Evolutionary conservation across 352 stramenopile genomes (phyloP), one percentile per base, ranked within the genome.

Genomic region (Phytophthora europaea): DNA sequence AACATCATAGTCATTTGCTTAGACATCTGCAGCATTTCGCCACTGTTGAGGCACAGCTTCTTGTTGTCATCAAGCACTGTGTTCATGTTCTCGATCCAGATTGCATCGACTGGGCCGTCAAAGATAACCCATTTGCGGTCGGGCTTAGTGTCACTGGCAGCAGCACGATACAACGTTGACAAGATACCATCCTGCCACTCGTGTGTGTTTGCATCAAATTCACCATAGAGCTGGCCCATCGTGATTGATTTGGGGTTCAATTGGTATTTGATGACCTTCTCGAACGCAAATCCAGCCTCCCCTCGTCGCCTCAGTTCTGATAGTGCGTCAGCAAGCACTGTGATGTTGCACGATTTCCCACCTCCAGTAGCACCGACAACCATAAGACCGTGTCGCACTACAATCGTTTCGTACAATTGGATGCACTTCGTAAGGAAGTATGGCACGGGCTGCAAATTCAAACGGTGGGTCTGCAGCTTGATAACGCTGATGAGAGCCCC

Each of bases 11-110:
- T 98, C 96, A 99, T 99, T 45, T 98, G 84, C 47, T 94, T 87
- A 4, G 90, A 97, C 95, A 99, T 99, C 66, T 98, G 95, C 47
- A 99, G 81, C 75, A 98, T 98, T 79, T 99, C 95, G 4, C 96
- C 96, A 61, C 85, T 98, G 55, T 97, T 98, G 3, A 99, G 76
- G 61, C 94, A 98, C 1, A 99, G 76, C 67, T 98, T 98, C 75
- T 99, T 98, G 83, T 98, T 98, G 69, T 98, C 95, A 59, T 98
- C 95, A 16, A 99, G 85, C 47, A 98, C 95, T 0, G 95, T 98
- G 80, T 99, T 99, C 95, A 99, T 98, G 75, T 98, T 98, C 73
- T 99, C 95, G 75, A 99, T 99, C 95, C 95, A 99, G 70, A 98
- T 98, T 2, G 95, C 93, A 79, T 98, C 95, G 2, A 99, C 95